Evolutionary conservation across 2,329 filamentous ascomycete genomes (phyloP), one percentile per base, ranked within the genome.

Genomic region (Colletotrichum tamarilloi): DNA sequence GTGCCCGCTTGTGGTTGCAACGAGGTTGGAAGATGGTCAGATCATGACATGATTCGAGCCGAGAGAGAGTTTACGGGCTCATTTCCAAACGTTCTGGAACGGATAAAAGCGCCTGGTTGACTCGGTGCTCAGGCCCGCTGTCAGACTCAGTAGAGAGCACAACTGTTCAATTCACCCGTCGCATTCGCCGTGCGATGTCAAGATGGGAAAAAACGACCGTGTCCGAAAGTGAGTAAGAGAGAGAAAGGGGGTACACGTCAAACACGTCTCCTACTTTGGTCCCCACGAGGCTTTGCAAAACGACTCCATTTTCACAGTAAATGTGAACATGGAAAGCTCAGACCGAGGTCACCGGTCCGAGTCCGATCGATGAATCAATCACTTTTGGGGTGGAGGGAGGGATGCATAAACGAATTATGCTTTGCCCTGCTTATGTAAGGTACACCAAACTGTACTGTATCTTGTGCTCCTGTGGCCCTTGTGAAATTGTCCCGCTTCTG

Each of bases 31-130:
- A 28, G 22, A 9, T 53, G 11, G 32, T 56, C 22, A 24, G 38
- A 69, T 49, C 59, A 55, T 73, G 55, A 64, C 67, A 73, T 70
- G 71, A 73, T 66, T 73, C 71, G 26, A 65, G 42, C 49, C 32
- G 32, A 5, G 32, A 42, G 38, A 73, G 26, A 62, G 35, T 65
- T 64, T 66, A n/a, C 62, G 60, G 30, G 16, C 32, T 70, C 35
- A 26, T 57, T 66, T 62, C 56, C 67, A 62, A 66, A 56, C 60
- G 30, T 60, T 65, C 55, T 66, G 67, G 67, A 62, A 66, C 46
- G 24, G 71, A 66, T 28, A 57, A 62, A 8, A n/a, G 38, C 55
- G 9, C 26, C 52, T 22, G 56, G 46, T 71, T 66, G 67, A 70
- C 67, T 70, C 60, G 60, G 60, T 49, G 63, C 55, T 55, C 26